These are phyloP conservation scores for Solanum ossicruentum DNA, from an alignment of 257 asterid species.

Conservation along the genomic window DNA sequence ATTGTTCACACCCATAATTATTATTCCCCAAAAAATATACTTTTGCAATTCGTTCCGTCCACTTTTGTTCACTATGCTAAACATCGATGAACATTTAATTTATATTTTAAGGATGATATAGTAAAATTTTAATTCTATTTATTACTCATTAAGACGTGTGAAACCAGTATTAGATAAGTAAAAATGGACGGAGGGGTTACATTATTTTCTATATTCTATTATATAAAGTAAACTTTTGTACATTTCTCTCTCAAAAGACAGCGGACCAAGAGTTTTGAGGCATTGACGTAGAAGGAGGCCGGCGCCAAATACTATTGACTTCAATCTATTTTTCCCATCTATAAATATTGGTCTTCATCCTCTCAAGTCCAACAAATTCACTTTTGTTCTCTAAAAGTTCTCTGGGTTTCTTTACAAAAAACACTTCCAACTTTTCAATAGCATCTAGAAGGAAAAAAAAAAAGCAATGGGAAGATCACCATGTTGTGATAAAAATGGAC, in stretches of 20 bases:
- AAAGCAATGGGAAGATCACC: constrained; percentile 74
- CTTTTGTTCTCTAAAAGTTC: constrained; percentile 3
- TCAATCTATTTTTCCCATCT: constrained; percentile 17
- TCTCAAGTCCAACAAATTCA: constrained; percentile 23
- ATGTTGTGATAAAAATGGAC: constrained; percentile 56
- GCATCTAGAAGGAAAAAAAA: background rate
- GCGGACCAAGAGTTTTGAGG: background rate
- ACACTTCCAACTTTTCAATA: background rate
- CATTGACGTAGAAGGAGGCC: constrained; percentile 26
- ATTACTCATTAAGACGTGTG: background rate
- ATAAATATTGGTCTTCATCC: constrained; percentile 22
- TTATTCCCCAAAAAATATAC: background rate
- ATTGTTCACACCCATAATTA: background rate
- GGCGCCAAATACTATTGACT: constrained; percentile 82
- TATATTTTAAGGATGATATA: background rate
- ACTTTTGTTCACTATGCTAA: background rate
- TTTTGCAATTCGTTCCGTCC: fast-evolving
- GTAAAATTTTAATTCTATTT: background rate
- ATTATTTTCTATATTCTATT: background rate
- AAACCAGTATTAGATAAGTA: background rate
- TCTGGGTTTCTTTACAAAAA: background rate
- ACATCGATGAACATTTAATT: background rate
- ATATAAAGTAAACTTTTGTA: background rate
- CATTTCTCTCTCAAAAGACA: background rate
- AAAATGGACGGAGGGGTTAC: background rate